These are phyloP conservation scores for Pisolithus orientalis DNA, from an alignment of 768 basidiomycete species.

Conservation along the genomic window DNA sequence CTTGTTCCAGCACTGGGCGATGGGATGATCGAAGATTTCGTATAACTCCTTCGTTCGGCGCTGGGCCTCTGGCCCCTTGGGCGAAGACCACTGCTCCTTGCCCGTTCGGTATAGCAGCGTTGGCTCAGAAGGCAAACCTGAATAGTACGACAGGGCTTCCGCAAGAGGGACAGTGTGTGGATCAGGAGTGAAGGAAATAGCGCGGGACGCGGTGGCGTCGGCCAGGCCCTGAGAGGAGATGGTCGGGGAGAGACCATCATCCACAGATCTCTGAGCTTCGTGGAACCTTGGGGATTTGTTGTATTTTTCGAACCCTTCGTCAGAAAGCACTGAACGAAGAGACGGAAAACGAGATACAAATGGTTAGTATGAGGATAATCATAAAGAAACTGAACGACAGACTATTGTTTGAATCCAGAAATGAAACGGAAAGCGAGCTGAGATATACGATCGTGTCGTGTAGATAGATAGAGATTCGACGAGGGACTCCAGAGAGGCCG, in stretches of 20 bases:
- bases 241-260: no score
- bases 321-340: no score
- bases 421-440: no score
- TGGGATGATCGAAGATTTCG: constrained; percentile 28
- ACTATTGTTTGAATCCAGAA: no score
- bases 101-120: constrained; percentile 23
- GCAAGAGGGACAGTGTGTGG: constrained; percentile 4
- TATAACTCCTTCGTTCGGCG: constrained; percentile 22
- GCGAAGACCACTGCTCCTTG: constrained; percentile 12
- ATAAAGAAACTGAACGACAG: background rate
- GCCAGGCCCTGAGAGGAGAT: no score
- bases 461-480: no score
- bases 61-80: constrained; percentile 10
- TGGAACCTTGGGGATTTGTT: no score
- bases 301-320: no score
- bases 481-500: no score
- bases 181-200: constrained; percentile 9
- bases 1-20: constrained; percentile 25
- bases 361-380: constrained; percentile 2
- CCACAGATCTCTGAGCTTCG: background rate
- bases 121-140: constrained; percentile 25
- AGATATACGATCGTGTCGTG: no score
- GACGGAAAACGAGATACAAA: no score
- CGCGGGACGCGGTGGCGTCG: constrained; percentile 4
- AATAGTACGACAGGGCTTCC: constrained; percentile 25